Conservation (phyloP, 768 basidiomycete genomes). For the Antrodiella citrinella region DNA sequence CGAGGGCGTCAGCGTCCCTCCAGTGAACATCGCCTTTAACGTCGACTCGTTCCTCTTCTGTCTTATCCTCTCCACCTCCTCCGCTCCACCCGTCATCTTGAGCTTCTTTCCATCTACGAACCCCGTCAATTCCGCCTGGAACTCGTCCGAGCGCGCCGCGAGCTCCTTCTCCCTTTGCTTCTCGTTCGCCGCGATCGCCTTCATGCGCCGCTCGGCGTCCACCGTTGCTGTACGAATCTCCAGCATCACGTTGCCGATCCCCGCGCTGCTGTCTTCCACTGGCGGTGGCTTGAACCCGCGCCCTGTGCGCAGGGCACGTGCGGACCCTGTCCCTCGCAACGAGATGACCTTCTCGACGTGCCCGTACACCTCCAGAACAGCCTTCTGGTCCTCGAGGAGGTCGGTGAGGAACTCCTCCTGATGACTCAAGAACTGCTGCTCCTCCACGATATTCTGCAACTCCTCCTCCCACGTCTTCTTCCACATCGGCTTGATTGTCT, state of each 20-base stretch:
- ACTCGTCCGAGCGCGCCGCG: slow-evolving; percentile 66
- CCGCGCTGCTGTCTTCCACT: slow-evolving; percentile 58
- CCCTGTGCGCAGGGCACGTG: slow-evolving; percentile 22
- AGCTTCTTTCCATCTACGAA: slow-evolving; percentile 87
- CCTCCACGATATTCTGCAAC: slow-evolving; percentile 92
- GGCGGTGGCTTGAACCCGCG: slow-evolving; percentile 47
- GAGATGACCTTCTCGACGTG: slow-evolving; percentile 88
- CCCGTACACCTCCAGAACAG: slow-evolving; percentile 77
- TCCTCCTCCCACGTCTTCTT: slow-evolving; percentile 98
- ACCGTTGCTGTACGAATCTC: slow-evolving; percentile 80
- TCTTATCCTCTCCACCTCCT: slow-evolving; percentile 82
- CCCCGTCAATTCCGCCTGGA: slow-evolving; percentile 74
- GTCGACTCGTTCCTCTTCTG: slow-evolving; percentile 79
- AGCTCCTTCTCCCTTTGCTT: slow-evolving; percentile 72
- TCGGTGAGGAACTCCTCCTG: slow-evolving; percentile 90
- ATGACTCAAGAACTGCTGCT: slow-evolving; percentile 89
- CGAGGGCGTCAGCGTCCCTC: slow-evolving; percentile 4
- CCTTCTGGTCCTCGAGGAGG: slow-evolving; percentile 86
- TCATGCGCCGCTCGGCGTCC: slow-evolving; percentile 78
- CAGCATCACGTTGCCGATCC: slow-evolving; percentile 74
- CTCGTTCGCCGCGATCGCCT: slow-evolving; percentile 89
- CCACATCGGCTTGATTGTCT: slow-evolving; percentile 92
- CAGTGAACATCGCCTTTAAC: slow-evolving; percentile 82
- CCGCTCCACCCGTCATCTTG: slow-evolving; percentile 92
- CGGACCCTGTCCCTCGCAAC: slow-evolving; percentile 43